A percentile compares a stretch with the other conserved stretches of the same genome.
Conservation (phyloP, 2,329 filamentous ascomycete genomes). For the Xylariomycetidae sp. region DNA sequence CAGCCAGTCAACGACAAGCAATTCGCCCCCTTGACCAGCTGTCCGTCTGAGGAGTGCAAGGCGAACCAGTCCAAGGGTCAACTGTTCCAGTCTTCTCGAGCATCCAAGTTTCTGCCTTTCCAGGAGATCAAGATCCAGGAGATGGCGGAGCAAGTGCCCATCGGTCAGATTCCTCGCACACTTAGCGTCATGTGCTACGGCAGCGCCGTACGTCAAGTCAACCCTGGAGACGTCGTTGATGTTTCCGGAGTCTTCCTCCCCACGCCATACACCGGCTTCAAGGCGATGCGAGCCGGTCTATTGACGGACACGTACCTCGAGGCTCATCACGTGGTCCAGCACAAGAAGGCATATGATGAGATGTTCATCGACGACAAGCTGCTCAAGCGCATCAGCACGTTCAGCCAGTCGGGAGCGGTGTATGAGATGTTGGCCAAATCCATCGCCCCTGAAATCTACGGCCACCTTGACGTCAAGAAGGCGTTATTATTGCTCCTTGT, state of each 20-base stretch:
- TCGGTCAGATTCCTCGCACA: slow-evolving; percentile 91
- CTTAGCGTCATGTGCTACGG: slow-evolving; percentile 88
- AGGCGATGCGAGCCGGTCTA: slow-evolving; percentile 92
- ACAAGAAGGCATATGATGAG: slow-evolving; percentile 97
- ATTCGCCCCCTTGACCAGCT: slow-evolving; percentile 80
- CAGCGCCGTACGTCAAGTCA: slow-evolving; percentile 76
- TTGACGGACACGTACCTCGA: slow-evolving; percentile 96
- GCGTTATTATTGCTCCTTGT: slow-evolving; percentile 91
- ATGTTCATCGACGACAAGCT: slow-evolving; percentile 77
- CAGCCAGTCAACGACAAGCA: slow-evolving; percentile 89
- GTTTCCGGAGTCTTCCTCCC: slow-evolving; percentile 93
- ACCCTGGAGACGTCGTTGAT: slow-evolving; percentile 90
- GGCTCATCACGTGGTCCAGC: slow-evolving; percentile 86
- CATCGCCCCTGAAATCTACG: slow-evolving; percentile 95
- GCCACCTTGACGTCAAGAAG: slow-evolving; percentile 96
- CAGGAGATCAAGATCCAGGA: slow-evolving; percentile 99
- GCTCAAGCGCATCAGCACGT: slow-evolving; percentile 76
- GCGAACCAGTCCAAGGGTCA: slow-evolving; percentile 89
- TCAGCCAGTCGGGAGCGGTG: slow-evolving; percentile 79
- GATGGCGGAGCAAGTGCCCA: slow-evolving; percentile 97
- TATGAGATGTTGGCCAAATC: slow-evolving; percentile 95
- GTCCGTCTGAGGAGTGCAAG: slow-evolving; percentile 84
- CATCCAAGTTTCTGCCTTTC: slow-evolving; percentile 94
- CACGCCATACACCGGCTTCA: slow-evolving; percentile 97
- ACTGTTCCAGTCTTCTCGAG: slow-evolving; percentile 88